Evolutionary conservation across 805 yeast species (phyloP).

Genomic region (Kuraishia cidri): DNA sequence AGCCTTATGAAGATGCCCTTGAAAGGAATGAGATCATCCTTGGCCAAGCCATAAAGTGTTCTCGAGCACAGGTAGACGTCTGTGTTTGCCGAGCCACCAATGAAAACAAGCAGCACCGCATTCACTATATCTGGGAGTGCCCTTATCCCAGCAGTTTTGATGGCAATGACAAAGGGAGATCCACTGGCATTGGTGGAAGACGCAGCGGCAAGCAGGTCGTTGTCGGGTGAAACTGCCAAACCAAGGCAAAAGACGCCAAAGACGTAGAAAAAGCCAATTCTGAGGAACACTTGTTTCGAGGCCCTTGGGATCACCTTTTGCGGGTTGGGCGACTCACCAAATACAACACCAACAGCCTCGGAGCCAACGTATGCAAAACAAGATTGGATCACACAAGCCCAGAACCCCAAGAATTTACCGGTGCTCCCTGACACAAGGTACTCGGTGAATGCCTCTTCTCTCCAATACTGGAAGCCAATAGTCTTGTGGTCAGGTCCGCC

Average conservation of each 20-base stretch:
- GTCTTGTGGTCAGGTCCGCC: slow-evolving; percentile 16
- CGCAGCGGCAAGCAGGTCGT: slow-evolving; percentile 22
- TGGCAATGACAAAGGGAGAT: slow-evolving; percentile 83
- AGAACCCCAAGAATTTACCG: too few relatives aligned
- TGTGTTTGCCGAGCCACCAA: slow-evolving; percentile 58
- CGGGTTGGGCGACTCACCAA: slow-evolving; percentile 48
- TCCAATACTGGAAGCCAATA: slow-evolving; percentile 64
- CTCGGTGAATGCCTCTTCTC: slow-evolving; percentile 32
- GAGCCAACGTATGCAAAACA: slow-evolving; percentile 50
- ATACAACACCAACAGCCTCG: slow-evolving; percentile 43
- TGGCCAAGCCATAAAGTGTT: slow-evolving; percentile 54
- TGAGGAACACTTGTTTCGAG: slow-evolving; percentile 40
- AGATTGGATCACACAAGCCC: slow-evolving; percentile 47
- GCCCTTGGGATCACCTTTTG: slow-evolving; percentile 41
- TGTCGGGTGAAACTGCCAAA: slow-evolving; percentile 43
- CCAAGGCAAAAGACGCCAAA: slow-evolving; percentile 41
- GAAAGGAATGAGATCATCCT: slow-evolving; percentile 66
- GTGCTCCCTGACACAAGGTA: slow-evolving; percentile 30
- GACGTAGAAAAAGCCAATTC: slow-evolving; percentile 43
- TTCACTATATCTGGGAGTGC: slow-evolving; percentile 74
- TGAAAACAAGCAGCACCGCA: slow-evolving; percentile 47
- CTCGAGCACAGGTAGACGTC: slow-evolving; percentile 61
- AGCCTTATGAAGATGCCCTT: slow-evolving; percentile 41
- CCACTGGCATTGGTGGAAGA: slow-evolving; percentile 27
- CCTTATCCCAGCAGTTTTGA: slow-evolving; percentile 54